Conservation (phyloP, 805 yeast genomes). For the Kazachstania viticola region DNA sequence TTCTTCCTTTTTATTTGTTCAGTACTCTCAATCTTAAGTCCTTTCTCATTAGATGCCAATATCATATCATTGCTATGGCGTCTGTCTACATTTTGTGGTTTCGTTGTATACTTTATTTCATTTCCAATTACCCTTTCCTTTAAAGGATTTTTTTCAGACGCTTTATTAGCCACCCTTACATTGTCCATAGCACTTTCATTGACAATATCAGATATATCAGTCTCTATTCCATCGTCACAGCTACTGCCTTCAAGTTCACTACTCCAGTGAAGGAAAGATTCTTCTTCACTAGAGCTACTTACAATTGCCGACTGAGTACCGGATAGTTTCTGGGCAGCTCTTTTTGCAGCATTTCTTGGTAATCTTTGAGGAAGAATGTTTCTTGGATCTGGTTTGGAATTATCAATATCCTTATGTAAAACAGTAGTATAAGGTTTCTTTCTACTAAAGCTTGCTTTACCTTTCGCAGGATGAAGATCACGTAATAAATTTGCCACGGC, state of each 20-base stretch:
- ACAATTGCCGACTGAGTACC: conserved; percentile 3
- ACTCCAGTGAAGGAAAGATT: not conserved
- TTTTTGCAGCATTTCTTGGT: conserved; percentile 22
- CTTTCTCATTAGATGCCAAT: no score
- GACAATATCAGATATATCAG: conserved; percentile 1
- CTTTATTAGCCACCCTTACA: not conserved
- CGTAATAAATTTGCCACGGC: conserved; percentile 14
- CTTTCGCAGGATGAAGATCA: no score
- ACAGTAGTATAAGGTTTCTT: conserved; percentile 23
- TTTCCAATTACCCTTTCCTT: conserved; percentile 1
- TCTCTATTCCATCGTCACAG: conserved; percentile 5
- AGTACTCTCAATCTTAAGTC: no score
- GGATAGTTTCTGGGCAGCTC: conserved; percentile 20
- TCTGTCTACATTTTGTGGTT: no score
- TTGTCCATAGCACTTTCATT: not conserved
- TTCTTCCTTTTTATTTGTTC: no score
- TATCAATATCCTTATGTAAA: conserved; percentile 20
- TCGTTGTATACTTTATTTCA: no score
- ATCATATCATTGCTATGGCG: no score
- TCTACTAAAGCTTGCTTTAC: conserved; percentile 4
- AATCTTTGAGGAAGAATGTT: conserved; percentile 19
- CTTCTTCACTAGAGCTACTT: conserved; percentile 2
- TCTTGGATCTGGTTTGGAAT: conserved; percentile 23
- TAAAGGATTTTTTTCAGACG: not conserved
- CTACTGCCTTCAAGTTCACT: conserved; percentile 2